Percentiles rank a stretch among this genome's conserved stretches.
Conservation (phyloP, 306 rosid species). For the Ormosia emarginata region DNA sequence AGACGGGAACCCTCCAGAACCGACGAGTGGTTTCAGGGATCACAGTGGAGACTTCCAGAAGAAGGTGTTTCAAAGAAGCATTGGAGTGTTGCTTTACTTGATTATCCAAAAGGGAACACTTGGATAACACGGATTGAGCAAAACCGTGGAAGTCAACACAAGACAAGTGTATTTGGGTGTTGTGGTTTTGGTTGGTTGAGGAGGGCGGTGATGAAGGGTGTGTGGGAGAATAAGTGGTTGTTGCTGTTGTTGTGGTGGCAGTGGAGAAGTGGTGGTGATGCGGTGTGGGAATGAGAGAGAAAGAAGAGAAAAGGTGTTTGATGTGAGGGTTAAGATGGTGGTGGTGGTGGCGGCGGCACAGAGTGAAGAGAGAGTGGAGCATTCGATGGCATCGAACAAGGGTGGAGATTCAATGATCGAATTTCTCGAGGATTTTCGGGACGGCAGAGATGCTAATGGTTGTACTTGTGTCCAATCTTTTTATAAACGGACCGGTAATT, state of each 20-base stretch:
- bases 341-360: constrained; percentile 10
- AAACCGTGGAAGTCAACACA: constrained; percentile 41
- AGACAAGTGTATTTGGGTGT: constrained; percentile 16
- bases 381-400: constrained; percentile 32
- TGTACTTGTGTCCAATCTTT: neutral
- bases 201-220: neutral
- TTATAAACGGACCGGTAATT: too few relatives aligned
- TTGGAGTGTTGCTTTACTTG: constrained; percentile 27
- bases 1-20: constrained; percentile 46
- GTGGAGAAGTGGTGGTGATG: constrained; percentile 11
- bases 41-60: constrained; percentile 53
- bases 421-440: neutral
- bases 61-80: constrained; percentile 46
- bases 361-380: constrained; percentile 34
- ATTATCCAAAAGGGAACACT: constrained; percentile 28
- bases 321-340: neutral
- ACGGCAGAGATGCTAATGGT: neutral
- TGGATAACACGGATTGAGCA: constrained; percentile 43
- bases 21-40: constrained; percentile 59
- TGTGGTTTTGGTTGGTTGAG: constrained; percentile 7
- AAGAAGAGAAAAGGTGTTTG: constrained; percentile 34
- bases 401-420: neutral
- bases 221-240: neutral
- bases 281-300: neutral
- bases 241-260: neutral